A percentile compares a stretch with the other conserved stretches of the same genome.
phyloP scores from a whole-genome alignment of 2,329 filamentous ascomycete species.

The Beauveria medogensis region DNA sequence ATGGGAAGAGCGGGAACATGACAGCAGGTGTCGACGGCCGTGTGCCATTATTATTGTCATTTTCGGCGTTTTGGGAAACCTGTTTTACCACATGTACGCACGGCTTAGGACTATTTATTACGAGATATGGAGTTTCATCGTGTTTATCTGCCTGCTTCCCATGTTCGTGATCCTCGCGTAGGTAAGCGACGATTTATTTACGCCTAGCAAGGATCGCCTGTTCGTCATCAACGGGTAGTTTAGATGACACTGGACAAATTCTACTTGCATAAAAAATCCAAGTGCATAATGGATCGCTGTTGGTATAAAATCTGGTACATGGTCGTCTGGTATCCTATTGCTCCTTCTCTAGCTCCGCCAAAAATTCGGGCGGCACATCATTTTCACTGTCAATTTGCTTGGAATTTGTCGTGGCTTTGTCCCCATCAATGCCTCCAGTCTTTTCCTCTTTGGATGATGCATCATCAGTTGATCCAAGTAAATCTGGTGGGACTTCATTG shows the following conservation, averaged over 20 bases:
- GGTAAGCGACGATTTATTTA: background rate
- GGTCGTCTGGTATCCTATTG: background rate
- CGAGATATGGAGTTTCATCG: slow-evolving; percentile 3
- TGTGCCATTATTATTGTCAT: slow-evolving; percentile 5
- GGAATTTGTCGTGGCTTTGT: background rate
- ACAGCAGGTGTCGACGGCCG: background rate
- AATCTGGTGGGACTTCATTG: slow-evolving; percentile 17
- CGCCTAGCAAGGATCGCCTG: background rate
- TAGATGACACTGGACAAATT: background rate
- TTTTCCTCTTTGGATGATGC: slow-evolving; percentile 13
- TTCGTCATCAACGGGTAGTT: background rate
- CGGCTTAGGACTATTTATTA: background rate
- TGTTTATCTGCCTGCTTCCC: background rate
- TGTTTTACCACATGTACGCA: background rate
- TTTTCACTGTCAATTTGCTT: slow-evolving; percentile 31
- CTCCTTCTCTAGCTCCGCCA: slow-evolving; percentile 33
- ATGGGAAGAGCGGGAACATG: background rate
- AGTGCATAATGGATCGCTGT: background rate
- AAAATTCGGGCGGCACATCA: slow-evolving; percentile 44
- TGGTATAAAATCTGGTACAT: background rate
- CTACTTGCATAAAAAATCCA: background rate
- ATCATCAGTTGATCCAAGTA: slow-evolving; percentile 28
- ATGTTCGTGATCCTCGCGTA: background rate
- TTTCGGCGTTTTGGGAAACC: background rate
- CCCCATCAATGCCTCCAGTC: background rate